Evolutionary conservation across 1,139 yeast genomes (phyloP).

Genomic region (Sugiyamaella grinbergsii): DNA sequence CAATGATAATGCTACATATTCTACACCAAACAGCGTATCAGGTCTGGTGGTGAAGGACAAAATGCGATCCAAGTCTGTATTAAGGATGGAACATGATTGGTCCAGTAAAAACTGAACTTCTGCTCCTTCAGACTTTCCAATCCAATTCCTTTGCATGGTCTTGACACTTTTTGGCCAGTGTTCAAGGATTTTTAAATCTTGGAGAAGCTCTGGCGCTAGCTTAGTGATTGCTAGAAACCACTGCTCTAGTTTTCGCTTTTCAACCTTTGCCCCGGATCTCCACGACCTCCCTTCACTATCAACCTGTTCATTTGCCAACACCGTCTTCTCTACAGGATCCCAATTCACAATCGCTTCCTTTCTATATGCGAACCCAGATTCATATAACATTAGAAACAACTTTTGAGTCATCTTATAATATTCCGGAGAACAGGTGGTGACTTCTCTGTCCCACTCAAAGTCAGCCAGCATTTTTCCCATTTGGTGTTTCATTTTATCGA

Average conservation of each 20-base stretch:
- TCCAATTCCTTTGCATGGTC: constrained; percentile 92
- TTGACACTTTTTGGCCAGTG: constrained; percentile 91
- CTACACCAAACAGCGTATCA: constrained; percentile 81
- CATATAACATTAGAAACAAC: constrained; percentile 69
- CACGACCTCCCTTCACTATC: constrained; percentile 88
- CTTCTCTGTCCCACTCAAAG: constrained; percentile 92
- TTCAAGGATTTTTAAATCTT: constrained; percentile 60
- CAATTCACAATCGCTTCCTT: constrained; percentile 89
- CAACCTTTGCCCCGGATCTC: constrained; percentile 96
- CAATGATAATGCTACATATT: constrained; percentile 74
- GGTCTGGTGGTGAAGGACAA: constrained; percentile 76
- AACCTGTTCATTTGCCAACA: constrained; percentile 94
- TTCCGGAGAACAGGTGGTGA: constrained; percentile 83
- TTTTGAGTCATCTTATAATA: constrained; percentile 93
- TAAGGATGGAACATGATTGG: constrained; percentile 44
- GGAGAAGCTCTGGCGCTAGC: constrained; percentile 65
- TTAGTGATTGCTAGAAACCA: constrained; percentile 93
- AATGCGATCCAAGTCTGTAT: constrained; percentile 19
- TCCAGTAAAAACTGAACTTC: constrained; percentile 46
- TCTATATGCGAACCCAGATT: constrained; percentile 80
- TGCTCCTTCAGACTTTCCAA: constrained; percentile 85
- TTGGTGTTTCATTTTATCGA: constrained; percentile 79
- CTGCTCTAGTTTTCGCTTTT: constrained; percentile 74
- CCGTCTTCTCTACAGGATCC: constrained; percentile 96
- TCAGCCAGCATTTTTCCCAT: constrained; percentile 77